Base-by-base conservation (phyloP, 2,329 filamentous ascomycete species). In the Dothideomycetes sp. region DNA sequence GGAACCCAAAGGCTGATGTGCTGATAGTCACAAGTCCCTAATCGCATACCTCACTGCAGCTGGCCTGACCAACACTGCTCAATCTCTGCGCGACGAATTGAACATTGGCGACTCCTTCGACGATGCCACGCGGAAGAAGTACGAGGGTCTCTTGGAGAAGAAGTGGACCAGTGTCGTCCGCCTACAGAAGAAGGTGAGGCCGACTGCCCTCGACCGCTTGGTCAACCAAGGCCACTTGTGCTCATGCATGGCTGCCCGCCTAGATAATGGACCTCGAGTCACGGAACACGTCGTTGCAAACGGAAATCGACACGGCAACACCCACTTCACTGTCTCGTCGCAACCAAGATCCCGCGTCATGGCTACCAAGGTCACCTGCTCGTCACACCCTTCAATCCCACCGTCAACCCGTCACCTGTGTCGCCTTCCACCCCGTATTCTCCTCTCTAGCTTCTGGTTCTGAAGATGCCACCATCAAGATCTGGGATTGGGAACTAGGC, bases 131-230 rank as follows among this genome's bases (percentile, higher is more conserved):
- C 74, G 81, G 38, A 94, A 94, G 69, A 94, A 94, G 65, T 96
- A 95, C 66, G 87, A 94, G 64, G 84, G 84, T 2, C 65, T 96
- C 19, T 65, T 96, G 51, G 89, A 96, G 71, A 95, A 94, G 75
- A 96, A 96, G 70, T 96, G 89, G 89, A 96, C 89, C 15, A 91
- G 86, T 54, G 83, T 96, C 19, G 87, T 95, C 54, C 76, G 89
- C 47, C 64, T 96, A 61, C 89, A 96, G 65, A 95, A 94, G 65
- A 96, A 94, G 83, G 85, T 83, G 29, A 32, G 22, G 11, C 3
- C n/a, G 5, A 31, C 16, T 20, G 16, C 4, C 22, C 22, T 12
- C 11, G 10, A 17, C 64, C 36, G 63, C n/a, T 12, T 7, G 10
- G 5, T 17, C 15, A 5, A 5, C 25, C 16, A 31, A 19, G 24